Conservation (phyloP, 768 basidiomycete species). For the Serendipita sp. region DNA sequence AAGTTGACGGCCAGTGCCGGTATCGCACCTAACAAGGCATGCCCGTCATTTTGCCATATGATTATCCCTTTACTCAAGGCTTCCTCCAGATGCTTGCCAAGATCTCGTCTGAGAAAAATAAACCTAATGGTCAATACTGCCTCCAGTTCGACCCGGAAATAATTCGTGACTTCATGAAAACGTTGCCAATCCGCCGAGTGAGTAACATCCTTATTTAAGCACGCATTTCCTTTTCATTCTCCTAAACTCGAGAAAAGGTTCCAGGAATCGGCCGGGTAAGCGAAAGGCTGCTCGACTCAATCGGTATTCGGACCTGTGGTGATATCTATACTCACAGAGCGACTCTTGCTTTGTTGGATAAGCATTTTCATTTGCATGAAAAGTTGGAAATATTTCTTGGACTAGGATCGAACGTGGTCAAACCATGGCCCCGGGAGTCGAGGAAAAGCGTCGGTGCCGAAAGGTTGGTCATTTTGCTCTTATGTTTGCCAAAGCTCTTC, state of each 20-base stretch:
- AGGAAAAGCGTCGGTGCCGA: conserved; percentile 89
- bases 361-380: conserved; percentile 63
- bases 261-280: conserved; percentile 84
- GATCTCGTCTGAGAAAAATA: conserved; percentile 96
- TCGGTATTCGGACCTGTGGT: conserved; percentile 83
- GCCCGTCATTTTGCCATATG: conserved; percentile 15
- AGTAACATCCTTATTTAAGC: neutral
- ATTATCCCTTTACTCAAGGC: conserved; percentile 83
- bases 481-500: neutral
- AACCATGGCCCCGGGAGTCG: conserved; percentile 61
- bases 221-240: neutral
- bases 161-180: conserved; percentile 62
- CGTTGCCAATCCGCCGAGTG: conserved; percentile 63
- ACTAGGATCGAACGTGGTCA: conserved; percentile 67
- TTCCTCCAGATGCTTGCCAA: conserved; percentile 20
- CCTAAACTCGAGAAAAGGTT: conserved; percentile 24
- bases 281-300: conserved; percentile 70
- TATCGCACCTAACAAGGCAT: conserved; percentile 85
- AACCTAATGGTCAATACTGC: conserved; percentile 83
- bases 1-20: conserved; percentile 85
- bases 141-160: conserved; percentile 46
- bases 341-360: conserved; percentile 66
- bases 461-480: conserved; percentile 28
- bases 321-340: conserved; percentile 71
- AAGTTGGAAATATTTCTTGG: conserved; percentile 74